A percentile compares a stretch with the other conserved stretches of the same genome.
Evolutionary conservation across 2,329 filamentous ascomycete genomes (phyloP).

Genomic region (Fusarium goolgardi): DNA sequence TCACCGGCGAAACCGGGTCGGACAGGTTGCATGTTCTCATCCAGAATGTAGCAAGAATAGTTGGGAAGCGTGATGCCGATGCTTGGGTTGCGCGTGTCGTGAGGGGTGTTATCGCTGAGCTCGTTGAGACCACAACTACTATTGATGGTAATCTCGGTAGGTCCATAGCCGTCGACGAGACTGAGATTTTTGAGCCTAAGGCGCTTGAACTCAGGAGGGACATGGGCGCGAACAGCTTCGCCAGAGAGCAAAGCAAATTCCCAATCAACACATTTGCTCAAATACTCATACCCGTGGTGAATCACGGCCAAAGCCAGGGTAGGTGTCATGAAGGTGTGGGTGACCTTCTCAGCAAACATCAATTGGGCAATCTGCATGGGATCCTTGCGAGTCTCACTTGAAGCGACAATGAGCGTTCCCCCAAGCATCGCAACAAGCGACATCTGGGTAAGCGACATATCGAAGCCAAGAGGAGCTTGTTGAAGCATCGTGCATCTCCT

Average conservation of each 20-base stretch:
- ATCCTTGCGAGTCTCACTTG: slow-evolving; percentile 6
- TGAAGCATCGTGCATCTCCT: neutral
- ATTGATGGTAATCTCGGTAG: slow-evolving; percentile 10
- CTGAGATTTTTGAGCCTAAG: neutral
- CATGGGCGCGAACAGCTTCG: slow-evolving; percentile 1
- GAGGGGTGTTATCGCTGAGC: neutral
- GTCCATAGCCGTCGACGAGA: neutral
- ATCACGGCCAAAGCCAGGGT: slow-evolving; percentile 4
- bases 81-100: slow-evolving; percentile 2
- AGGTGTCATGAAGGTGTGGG: slow-evolving; percentile 14
- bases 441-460: slow-evolving; percentile 17
- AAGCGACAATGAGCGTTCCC: slow-evolving; percentile 5
- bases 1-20: slow-evolving; percentile 1
- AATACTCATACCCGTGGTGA: slow-evolving; percentile 9
- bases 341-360: slow-evolving; percentile 10
- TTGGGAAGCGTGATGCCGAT: slow-evolving; percentile 5
- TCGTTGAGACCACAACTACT: neutral
- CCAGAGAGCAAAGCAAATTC: slow-evolving; percentile 1
- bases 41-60: slow-evolving; percentile 9
- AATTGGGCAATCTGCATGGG: slow-evolving; percentile 4
- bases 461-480: slow-evolving; percentile 8
- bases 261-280: slow-evolving; percentile 1
- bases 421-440: neutral
- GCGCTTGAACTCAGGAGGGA: slow-evolving; percentile 2
- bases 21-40: slow-evolving; percentile 2